Conservation (phyloP, 306 rosid genomes). For the Lablab purpureus region DNA sequence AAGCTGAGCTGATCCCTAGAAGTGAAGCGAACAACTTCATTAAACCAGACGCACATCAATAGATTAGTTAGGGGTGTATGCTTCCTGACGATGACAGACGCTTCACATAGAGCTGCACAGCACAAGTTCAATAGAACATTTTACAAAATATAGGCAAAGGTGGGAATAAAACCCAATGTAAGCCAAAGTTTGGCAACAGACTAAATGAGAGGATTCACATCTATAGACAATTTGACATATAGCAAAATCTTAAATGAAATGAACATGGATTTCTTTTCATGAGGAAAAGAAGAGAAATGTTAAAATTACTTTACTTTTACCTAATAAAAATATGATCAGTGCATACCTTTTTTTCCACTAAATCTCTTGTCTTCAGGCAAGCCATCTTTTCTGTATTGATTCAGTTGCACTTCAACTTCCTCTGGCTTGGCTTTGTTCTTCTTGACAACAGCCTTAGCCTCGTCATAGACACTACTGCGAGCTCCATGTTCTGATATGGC, state of each 20-base stretch:
- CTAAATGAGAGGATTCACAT: conserved; percentile 11
- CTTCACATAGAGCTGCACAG: conserved; percentile 84
- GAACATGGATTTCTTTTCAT: neutral
- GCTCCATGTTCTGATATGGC: conserved; percentile 99
- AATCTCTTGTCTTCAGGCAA: conserved; percentile 86
- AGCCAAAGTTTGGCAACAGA: conserved; percentile 36
- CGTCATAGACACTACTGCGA: conserved; percentile 93
- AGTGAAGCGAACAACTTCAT: conserved; percentile 93
- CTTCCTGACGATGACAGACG: conserved; percentile 88
- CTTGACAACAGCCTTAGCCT: conserved; percentile 93
- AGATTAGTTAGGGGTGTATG: conserved; percentile 71
- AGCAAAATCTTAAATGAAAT: conserved; percentile 10
- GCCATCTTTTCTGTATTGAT: conserved; percentile 79
- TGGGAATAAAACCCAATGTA: neutral
- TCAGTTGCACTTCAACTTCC: conserved; percentile 89
- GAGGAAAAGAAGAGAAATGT: neutral
- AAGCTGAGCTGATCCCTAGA: conserved; percentile 97
- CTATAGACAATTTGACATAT: neutral
- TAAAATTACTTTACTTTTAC: conserved; percentile 16
- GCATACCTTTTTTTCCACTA: conserved; percentile 87
- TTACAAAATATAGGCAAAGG: conserved; percentile 11
- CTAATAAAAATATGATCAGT: conserved; percentile 16
- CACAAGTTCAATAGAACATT: conserved; percentile 40
- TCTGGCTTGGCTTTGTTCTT: conserved; percentile 97
- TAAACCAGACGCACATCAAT: conserved; percentile 93